A percentile compares a stretch with the other conserved stretches of the same genome.
These are phyloP conservation scores for Lactuca saligna DNA, from an alignment of 129 eudicot genomes.

Conservation along the genomic window DNA sequence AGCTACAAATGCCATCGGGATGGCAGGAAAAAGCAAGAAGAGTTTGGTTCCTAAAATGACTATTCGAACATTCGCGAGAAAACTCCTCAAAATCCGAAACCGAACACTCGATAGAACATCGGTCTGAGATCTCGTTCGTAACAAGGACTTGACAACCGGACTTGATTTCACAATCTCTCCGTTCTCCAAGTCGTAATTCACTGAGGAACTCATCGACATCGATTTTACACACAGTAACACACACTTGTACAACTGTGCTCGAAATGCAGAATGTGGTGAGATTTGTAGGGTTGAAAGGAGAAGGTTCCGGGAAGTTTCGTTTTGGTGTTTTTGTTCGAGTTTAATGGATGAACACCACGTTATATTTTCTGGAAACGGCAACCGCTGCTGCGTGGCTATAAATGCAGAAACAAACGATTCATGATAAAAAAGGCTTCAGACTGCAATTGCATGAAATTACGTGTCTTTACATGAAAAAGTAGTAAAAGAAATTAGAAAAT, in stretches of 20 bases:
- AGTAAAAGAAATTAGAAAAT: not conserved
- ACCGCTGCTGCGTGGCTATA: slow-evolving; percentile 29
- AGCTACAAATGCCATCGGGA: slow-evolving; percentile 73
- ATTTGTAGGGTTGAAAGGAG: not conserved
- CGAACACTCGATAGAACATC: slow-evolving; percentile 36
- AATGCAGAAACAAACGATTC: slow-evolving; percentile 23
- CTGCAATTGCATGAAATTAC: slow-evolving; percentile 17
- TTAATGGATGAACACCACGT: slow-evolving; percentile 31
- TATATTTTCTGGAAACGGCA: slow-evolving; percentile 26
- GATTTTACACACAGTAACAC: not conserved
- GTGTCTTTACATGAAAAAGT: slow-evolving; percentile 1
- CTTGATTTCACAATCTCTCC: slow-evolving; percentile 14
- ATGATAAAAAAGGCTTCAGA: not conserved
- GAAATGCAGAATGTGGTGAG: not conserved
- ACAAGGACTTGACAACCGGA: slow-evolving; percentile 37
- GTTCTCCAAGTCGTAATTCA: slow-evolving; percentile 35
- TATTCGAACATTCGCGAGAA: slow-evolving; percentile 55
- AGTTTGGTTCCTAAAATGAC: slow-evolving; percentile 79
- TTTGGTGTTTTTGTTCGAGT: slow-evolving; percentile 7
- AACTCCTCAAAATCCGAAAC: slow-evolving; percentile 28
- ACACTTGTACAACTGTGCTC: not conserved
- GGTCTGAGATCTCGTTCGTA: slow-evolving; percentile 52
- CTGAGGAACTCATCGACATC: slow-evolving; percentile 31
- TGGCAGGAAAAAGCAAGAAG: slow-evolving; percentile 59
- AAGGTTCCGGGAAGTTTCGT: slow-evolving; percentile 40